Evolutionary conservation across 1,284 basidiomycete genomes (phyloP).

Genomic region (Papiliotrema laurentii): DNA sequence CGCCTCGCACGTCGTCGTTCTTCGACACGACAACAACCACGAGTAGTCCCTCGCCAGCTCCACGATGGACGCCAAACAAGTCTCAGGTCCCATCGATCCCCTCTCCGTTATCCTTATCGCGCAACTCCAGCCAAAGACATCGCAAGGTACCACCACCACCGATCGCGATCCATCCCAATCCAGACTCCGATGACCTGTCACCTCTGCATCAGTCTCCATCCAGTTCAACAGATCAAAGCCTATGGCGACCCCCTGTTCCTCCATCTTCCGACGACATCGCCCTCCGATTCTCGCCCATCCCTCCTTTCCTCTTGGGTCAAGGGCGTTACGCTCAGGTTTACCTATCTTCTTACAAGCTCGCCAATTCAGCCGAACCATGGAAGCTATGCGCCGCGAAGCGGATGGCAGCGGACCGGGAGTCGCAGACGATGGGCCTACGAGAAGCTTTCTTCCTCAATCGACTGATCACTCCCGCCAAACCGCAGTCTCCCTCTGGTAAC

Average conservation of each 20-base stretch:
- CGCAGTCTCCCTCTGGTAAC: too few relatives aligned
- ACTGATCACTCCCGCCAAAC: too few relatives aligned
- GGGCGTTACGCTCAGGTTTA: slow-evolving; percentile 50
- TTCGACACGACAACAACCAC: slow-evolving; percentile 31
- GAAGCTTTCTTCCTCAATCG: slow-evolving; percentile 52
- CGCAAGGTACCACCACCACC: slow-evolving; percentile 10
- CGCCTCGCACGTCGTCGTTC: slow-evolving; percentile 38
- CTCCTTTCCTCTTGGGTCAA: slow-evolving; percentile 46
- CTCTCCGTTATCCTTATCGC: slow-evolving; percentile 34
- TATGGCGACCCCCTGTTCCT: slow-evolving; percentile 35
- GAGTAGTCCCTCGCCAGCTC: slow-evolving; percentile 22
- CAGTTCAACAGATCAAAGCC: slow-evolving; percentile 14
- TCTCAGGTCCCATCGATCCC: slow-evolving; percentile 21
- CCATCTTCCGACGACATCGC: slow-evolving; percentile 29
- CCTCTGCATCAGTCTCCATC: slow-evolving; percentile 41
- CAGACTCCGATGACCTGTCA: slow-evolving; percentile 21
- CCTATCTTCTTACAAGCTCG: slow-evolving; percentile 39
- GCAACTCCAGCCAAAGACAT: slow-evolving; percentile 29
- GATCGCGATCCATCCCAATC: not conserved
- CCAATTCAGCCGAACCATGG: slow-evolving; percentile 23
- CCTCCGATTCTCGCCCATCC: slow-evolving; percentile 34
- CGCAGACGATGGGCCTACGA: slow-evolving; percentile 48
- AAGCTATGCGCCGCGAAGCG: slow-evolving; percentile 50
- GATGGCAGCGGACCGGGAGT: slow-evolving; percentile 47
- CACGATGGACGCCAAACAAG: slow-evolving; percentile 11